Base-by-base conservation (phyloP, 176 grass and related monocot genomes). In the Phyllostachys edulis region DNA sequence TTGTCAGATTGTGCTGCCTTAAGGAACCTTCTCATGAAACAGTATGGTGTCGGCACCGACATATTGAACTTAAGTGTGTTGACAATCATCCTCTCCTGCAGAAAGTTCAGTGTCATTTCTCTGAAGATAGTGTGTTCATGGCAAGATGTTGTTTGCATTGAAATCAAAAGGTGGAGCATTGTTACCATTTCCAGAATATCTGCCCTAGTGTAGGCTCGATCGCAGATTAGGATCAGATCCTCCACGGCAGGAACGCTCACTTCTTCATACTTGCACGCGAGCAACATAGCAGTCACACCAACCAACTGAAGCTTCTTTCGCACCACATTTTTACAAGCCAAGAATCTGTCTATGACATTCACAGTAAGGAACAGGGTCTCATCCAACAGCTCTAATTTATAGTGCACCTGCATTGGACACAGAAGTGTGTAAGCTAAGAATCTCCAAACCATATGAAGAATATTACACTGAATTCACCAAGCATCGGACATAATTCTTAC, bases 291-390 rank as follows among this genome's bases (percentile, higher is more conserved):
- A 3, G 96, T 98, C 62, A 98, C 87, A 41, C 96, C 92, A 38
- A 95, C 93, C 13, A 98, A 57, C 84, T 95, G 96, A 86, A 98
- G 96, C 87, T 95, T 98, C 80, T 95, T 95, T n/a, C 92, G 85
- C 12, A 38, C 68, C 1, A 98, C 89, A 21, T 81, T 89, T 56
- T 95, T 87, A 12, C 66, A 47, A 37, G 75, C 85, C 83, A 98
- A 82, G 63, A 93, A 98, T 76, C 93, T 85, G 23, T 98, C 96
- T 3, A 93, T 95, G 47, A 93, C 89, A 55, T 98, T 98, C 10
- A 98, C 89, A 14, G 92, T 95, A 6, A 98, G 83, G 67, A 98
- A 98, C 1, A 95, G 42, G 1, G 92, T 98, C 62, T 98, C 91
- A 1, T 91, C 93, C 76, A 95, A 63, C 38, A 95, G 80, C 80